phyloP scores from a whole-genome alignment of 1,139 yeast genomes.

The Nematodospora anomalae region DNA sequence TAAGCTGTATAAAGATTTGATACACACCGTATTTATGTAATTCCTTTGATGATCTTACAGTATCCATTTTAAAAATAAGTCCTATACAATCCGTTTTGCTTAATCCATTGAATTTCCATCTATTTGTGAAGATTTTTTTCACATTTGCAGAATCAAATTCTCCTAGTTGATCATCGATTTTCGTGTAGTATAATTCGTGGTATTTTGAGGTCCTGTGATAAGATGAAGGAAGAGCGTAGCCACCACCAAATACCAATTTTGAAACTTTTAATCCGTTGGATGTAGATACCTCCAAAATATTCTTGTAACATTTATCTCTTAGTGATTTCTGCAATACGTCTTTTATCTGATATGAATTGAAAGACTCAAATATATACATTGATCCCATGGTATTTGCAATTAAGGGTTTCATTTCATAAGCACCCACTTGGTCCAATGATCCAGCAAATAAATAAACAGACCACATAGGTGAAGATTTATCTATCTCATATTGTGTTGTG shows the following conservation, averaged over 20 bases:
- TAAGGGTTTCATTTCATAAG: constrained; percentile 40
- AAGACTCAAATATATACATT: constrained; percentile 28
- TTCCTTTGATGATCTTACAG: constrained; percentile 24
- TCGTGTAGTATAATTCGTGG: constrained; percentile 25
- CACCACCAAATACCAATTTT: constrained; percentile 27
- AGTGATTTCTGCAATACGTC: constrained; percentile 9
- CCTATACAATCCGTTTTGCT: constrained; percentile 25
- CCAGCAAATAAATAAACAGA: constrained; percentile 33
- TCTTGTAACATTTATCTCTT: not conserved
- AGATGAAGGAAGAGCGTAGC: constrained; percentile 37
- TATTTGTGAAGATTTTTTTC: constrained; percentile 35
- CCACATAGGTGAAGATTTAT: constrained; percentile 27
- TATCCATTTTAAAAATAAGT: constrained; percentile 34
- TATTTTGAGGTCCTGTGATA: constrained; percentile 25
- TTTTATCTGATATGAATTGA: constrained; percentile 23
- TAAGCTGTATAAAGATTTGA: constrained; percentile 34
- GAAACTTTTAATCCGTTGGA: constrained; percentile 34
- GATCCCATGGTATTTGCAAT: constrained; percentile 31
- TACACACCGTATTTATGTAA: constrained; percentile 19
- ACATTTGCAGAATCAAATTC: constrained; percentile 32
- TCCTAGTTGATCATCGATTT: constrained; percentile 36
- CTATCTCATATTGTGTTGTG: constrained; percentile 25
- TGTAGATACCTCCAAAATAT: constrained; percentile 29
- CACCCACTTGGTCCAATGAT: constrained; percentile 42
- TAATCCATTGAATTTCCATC: constrained; percentile 33